Evolutionary conservation across 345 rosid genomes (phyloP).

Genomic region (Linum usitatissimum): DNA sequence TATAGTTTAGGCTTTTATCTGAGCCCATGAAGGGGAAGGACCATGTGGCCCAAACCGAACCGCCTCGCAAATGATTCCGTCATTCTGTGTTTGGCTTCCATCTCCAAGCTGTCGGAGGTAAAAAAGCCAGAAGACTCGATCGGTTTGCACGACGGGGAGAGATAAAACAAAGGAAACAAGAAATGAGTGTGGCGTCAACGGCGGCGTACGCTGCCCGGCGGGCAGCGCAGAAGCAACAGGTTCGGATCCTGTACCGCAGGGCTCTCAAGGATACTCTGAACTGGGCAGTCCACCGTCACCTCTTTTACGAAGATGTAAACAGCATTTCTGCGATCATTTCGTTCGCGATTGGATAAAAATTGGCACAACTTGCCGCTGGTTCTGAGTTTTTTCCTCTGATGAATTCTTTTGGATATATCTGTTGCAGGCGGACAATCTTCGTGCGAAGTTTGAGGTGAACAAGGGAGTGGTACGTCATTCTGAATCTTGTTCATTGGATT

Average conservation of each 20-base stretch:
- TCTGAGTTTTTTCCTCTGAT: no score
- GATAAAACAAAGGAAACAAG: not conserved
- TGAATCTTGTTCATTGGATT: not conserved
- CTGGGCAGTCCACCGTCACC: conserved; percentile 98
- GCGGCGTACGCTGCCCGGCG: conserved; percentile 71
- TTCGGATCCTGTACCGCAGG: conserved; percentile 83
- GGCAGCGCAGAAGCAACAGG: conserved; percentile 87
- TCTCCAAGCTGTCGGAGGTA: not conserved
- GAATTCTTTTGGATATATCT: not conserved
- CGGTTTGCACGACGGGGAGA: not conserved
- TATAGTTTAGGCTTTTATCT: not conserved
- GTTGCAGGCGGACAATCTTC: conserved; percentile 65
- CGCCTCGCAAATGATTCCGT: not conserved
- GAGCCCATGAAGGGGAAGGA: not conserved
- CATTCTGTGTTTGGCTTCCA: not conserved
- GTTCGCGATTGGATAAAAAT: not conserved
- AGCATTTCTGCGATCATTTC: conserved; percentile 1
- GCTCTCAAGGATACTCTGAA: conserved; percentile 89
- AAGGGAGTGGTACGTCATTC: conserved; percentile 53
- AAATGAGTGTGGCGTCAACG: conserved; percentile 56
- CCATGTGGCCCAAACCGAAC: not conserved
- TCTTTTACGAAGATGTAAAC: conserved; percentile 66
- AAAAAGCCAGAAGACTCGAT: not conserved
- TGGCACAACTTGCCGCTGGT: not conserved
- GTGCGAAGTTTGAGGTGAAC: conserved; percentile 75